Percentiles rank a stretch among this genome's conserved stretches.
phyloP scores from a whole-genome alignment of 768 basidiomycete species.

The Russula sp. region DNA sequence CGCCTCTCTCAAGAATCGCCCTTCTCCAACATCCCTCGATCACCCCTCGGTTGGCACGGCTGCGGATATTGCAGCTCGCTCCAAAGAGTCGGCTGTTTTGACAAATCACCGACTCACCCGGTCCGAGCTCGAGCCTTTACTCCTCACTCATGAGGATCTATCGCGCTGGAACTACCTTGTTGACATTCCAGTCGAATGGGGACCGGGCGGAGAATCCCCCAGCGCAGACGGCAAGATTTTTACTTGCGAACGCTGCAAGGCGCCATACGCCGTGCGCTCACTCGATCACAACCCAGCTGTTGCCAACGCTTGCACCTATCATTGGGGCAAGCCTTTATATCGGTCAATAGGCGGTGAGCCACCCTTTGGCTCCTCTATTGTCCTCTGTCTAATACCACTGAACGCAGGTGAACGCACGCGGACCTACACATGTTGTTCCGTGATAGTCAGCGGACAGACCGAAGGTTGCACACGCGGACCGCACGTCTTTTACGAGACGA shows the following conservation, averaged over 20 bases:
- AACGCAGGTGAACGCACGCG: conserved; percentile 62
- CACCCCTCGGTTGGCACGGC: conserved; percentile 82
- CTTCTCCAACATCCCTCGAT: conserved; percentile 52
- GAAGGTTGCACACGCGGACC: conserved; percentile 71
- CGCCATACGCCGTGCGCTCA: conserved; percentile 58
- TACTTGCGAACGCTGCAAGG: conserved; percentile 78
- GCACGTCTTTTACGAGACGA: conserved; percentile 88
- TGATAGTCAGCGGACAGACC: conserved; percentile 50
- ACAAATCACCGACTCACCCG: conserved; percentile 52
- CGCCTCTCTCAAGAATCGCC: conserved; percentile 50
- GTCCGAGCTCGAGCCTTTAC: conserved; percentile 51
- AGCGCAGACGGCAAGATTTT: conserved; percentile 57
- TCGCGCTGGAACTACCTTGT: conserved; percentile 67
- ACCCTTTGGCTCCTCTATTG: not conserved
- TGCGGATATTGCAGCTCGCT: conserved; percentile 54
- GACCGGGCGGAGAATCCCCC: conserved; percentile 61
- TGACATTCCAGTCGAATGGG: conserved; percentile 54
- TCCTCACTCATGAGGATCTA: conserved; percentile 59
- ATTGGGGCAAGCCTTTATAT: conserved; percentile 74
- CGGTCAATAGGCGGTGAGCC: conserved; percentile 62
- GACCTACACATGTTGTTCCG: conserved; percentile 78
- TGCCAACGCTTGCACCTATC: conserved; percentile 67
- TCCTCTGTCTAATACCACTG: not conserved
- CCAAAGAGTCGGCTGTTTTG: conserved; percentile 36
- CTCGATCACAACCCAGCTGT: conserved; percentile 38